Evolutionary conservation across 2,329 filamentous ascomycete species (phyloP).

Genomic region (Neocatenulostroma microsporum): DNA sequence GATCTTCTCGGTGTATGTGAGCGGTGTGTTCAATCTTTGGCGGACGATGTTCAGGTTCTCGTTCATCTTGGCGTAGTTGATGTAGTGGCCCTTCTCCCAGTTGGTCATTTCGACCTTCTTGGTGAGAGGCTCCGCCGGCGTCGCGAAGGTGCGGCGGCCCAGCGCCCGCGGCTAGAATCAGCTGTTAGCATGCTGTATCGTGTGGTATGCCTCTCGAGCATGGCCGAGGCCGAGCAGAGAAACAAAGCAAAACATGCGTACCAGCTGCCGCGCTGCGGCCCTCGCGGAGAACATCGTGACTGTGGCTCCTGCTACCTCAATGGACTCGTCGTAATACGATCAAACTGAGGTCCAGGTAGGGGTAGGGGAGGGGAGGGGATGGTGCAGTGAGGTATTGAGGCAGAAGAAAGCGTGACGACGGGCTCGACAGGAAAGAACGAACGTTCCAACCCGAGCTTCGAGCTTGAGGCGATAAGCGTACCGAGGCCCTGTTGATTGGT

Average conservation of each 20-base stretch:
- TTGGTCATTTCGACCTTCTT: slow-evolving; percentile 80
- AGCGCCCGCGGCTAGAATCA: slow-evolving; percentile 28
- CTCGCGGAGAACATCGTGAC: slow-evolving; percentile 31
- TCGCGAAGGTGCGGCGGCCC: slow-evolving; percentile 65
- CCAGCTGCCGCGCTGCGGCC: slow-evolving; percentile 34
- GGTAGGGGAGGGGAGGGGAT: no score
- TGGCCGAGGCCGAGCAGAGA: no score
- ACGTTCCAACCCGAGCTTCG: no score
- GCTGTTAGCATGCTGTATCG: slow-evolving; percentile 13
- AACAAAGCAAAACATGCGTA: slow-evolving; percentile 22
- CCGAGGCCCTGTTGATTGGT: no score
- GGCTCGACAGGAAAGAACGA: no score
- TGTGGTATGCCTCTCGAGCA: no score
- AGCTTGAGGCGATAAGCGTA: no score
- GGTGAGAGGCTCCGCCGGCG: slow-evolving; percentile 80
- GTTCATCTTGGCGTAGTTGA: slow-evolving; percentile 99
- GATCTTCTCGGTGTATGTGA: slow-evolving; percentile 97
- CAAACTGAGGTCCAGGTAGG: no score
- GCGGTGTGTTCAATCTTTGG: slow-evolving; percentile 77
- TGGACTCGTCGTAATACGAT: no score
- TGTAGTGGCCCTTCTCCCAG: slow-evolving; percentile 58
- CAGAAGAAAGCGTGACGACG: no score
- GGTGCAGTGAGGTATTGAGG: no score
- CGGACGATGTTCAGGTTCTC: slow-evolving; percentile 93
- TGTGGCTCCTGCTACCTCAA: no score